phyloP scores from a whole-genome alignment of 2,329 filamentous ascomycete genomes.

The Camptophora hylomeconis region DNA sequence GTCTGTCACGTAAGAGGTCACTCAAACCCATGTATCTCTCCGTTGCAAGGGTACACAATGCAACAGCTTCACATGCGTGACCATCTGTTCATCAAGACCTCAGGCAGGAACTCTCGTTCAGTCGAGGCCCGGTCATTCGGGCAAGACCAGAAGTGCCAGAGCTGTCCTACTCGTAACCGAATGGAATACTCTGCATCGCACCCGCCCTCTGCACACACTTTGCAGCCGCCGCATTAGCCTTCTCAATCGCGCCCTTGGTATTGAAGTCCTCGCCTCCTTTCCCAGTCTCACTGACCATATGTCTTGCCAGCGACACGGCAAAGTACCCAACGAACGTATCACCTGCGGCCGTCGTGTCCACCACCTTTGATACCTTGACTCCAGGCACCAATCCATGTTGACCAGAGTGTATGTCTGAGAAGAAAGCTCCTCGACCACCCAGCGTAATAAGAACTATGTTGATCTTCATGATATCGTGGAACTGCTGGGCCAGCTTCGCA shows the following conservation, averaged over 20 bases:
- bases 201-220: constrained; percentile 31
- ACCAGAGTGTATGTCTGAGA: constrained; percentile 42
- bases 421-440: constrained; percentile 62
- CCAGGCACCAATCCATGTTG: constrained; percentile 43
- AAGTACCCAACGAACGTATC: constrained; percentile 91
- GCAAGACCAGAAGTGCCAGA: too few relatives aligned
- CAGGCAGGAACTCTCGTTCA: too few relatives aligned
- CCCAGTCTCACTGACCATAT: constrained; percentile 26
- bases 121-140: too few relatives aligned
- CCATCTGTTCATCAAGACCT: too few relatives aligned
- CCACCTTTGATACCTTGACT: constrained; percentile 55
- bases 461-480: constrained; percentile 54
- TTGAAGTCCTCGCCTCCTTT: constrained; percentile 37
- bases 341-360: constrained; percentile 88
- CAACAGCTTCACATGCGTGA: too few relatives aligned
- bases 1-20: too few relatives aligned
- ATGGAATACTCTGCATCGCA: constrained; percentile 37
- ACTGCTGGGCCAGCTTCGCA: constrained; percentile 39
- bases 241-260: constrained; percentile 32
- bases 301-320: constrained; percentile 55
- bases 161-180: constrained; percentile 30
- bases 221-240: constrained; percentile 32
- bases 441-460: constrained; percentile 71
- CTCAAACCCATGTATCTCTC: too few relatives aligned
- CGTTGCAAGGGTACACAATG: too few relatives aligned